Percentiles rank a stretch among this genome's conserved stretches.
Evolutionary conservation across 2,329 filamentous ascomycete species (phyloP).

Genomic region (Dothideomycetidae sp.): DNA sequence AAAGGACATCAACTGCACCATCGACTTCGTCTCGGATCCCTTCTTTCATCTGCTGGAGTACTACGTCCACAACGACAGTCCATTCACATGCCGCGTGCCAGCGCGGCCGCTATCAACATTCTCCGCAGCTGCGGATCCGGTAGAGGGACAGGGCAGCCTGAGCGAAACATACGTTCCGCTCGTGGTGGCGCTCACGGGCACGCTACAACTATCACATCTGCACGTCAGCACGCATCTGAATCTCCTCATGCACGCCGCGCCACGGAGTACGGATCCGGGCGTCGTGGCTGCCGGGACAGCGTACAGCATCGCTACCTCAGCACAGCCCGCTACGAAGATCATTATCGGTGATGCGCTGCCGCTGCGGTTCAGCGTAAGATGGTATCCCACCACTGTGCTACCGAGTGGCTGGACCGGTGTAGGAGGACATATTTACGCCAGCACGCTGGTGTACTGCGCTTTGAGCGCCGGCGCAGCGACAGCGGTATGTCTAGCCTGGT

Average conservation of each 20-base stretch:
- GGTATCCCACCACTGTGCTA: constrained; percentile 65
- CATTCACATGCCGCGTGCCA: constrained; percentile 78
- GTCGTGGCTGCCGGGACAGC: constrained; percentile 78
- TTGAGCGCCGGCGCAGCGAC: constrained; percentile 34
- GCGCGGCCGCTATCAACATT: constrained; percentile 48
- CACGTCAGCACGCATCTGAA: constrained; percentile 86
- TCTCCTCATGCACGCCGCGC: constrained; percentile 61
- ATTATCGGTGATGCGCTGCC: constrained; percentile 79
- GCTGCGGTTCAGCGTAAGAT: constrained; percentile 65
- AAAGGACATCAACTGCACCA: constrained; percentile 68
- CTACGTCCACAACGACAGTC: constrained; percentile 94
- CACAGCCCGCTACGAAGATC: constrained; percentile 45
- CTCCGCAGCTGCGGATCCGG: constrained; percentile 18
- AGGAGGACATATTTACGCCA: constrained; percentile 37
- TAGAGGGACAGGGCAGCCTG: constrained; percentile 23
- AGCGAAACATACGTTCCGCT: constrained; percentile 55
- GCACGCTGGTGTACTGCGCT: constrained; percentile 36
- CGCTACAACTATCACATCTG: constrained; percentile 74
- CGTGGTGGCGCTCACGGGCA: constrained; percentile 78
- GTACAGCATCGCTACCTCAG: constrained; percentile 59
- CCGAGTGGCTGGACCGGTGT: constrained; percentile 42
- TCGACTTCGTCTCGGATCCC: constrained; percentile 59
- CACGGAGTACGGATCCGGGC: constrained; percentile 41
- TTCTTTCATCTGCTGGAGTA: constrained; percentile 89
- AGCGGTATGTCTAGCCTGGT: constrained; percentile 40